Evolutionary conservation across 192 early-diverging fungal genomes (phyloP), one percentile per base, ranked within the genome.

Genomic region (Phycomyces blakesleeanus): DNA sequence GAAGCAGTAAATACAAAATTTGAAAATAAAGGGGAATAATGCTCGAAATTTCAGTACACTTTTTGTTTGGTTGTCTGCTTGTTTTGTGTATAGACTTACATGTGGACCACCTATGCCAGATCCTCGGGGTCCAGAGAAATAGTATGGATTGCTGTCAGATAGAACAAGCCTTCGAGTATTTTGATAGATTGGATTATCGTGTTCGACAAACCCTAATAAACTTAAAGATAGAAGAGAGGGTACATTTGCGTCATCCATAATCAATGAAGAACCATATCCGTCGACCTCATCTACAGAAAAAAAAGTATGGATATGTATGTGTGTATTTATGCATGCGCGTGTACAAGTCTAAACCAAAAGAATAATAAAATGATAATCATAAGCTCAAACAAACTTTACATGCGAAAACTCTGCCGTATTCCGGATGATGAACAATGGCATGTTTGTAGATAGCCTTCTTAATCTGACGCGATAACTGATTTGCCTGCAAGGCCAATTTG

Each of bases 201-300:
- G 44, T 26, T 55, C 29, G 11, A 86, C 55, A 63, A 89, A 90
- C 0, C 84, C 88, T 12, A 86, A 64, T 38, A 82, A 85, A 1
- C 84, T 84, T 37, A 90, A 58, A 1, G 83, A 81, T 16, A 90
- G 57, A 3, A 90, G 75, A 2, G 81, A 78, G 5, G 88, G 88
- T 6, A 88, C 72, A 49, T 89, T 89, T 5, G 88, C 88, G 52
- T 90, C 88, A 67, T 90, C 88, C 81, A 88, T 88, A 7, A 90
- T 38, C 14, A 87, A 70, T 0, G 60, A 18, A 7, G 81, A 82
- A 2, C 88, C 87, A 58, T 82, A 88, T 9, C 88, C 87, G 53
- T 90, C 88, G 16, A 85, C 77, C 62, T 90, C 88, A 55, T 83
- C 70, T 65, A 34, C 20, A 63, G 37, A 53, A 27, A 63, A 51